phyloP scores from a whole-genome alignment of 495 filamentous ascomycete genomes.

The Aspergillus avenaceus region DNA sequence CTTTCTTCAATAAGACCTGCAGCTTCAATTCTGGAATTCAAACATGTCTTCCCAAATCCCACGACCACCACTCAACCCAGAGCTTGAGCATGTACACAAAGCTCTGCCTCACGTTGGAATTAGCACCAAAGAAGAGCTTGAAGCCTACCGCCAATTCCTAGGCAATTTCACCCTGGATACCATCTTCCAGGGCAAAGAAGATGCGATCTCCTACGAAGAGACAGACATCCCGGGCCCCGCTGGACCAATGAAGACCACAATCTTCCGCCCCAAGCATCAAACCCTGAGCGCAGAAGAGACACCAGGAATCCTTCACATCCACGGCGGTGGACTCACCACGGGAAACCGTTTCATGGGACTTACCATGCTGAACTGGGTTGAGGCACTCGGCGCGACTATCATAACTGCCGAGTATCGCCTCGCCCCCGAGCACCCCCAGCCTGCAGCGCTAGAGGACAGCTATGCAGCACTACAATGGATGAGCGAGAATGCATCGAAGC shows the following conservation, averaged over 20 bases:
- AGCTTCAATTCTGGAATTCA: too few species aligned
- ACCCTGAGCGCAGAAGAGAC: not conserved
- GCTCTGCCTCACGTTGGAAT: not conserved
- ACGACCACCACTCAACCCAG: not conserved
- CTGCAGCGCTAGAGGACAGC: not conserved
- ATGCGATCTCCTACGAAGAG: not conserved
- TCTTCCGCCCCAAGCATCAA: conserved; percentile 2
- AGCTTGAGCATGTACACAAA: not conserved
- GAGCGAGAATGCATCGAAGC: not conserved
- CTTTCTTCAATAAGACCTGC: too few species aligned
- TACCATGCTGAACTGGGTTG: not conserved
- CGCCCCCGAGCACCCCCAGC: not conserved
- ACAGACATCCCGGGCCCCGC: conserved; percentile 8
- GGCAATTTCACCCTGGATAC: not conserved
- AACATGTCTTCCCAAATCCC: not conserved
- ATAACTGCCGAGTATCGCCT: not conserved
- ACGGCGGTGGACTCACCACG: not conserved
- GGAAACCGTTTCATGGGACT: not conserved
- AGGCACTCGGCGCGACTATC: not conserved
- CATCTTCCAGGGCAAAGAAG: not conserved
- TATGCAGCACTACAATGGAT: not conserved
- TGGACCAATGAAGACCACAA: conserved; percentile 2
- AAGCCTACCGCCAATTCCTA: not conserved
- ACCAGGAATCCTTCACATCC: not conserved
- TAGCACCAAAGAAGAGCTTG: not conserved